Evolutionary conservation across 2,329 filamentous ascomycete species (phyloP), one percentile per base, ranked within the genome.

Genomic region (Alternaria conjuncta): DNA sequence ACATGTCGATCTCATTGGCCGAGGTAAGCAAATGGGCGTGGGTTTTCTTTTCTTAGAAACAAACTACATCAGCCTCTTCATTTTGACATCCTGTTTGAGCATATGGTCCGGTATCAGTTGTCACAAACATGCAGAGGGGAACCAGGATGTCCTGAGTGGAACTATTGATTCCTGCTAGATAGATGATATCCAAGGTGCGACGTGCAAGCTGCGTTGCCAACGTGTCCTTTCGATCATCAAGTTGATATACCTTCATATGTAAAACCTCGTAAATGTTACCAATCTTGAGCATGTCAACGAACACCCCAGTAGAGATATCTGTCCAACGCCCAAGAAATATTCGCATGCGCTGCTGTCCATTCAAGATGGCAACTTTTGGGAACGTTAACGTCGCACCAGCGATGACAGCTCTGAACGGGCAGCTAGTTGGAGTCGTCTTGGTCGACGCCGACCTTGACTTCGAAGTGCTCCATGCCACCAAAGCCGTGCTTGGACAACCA

Each of bases 401-500:
- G 18, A 11, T 23, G 15, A 20, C 41, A 26, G 15, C 15, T 44
- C 46, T 12, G 12, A 9, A 45, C 26, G 4, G 32, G 28, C 11
- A 15, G 18, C 18, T 47, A 44, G 9, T 61, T 21, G 15, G 7
- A 28, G 8, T 13, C 18, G 20, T 41, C 25, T 26, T 55, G 15
- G 32, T 64, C 63, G 20, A 71, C 64, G 4, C 75, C 73, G 15
- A 77, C 71, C 61, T 69, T 74, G 59, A 77, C 55, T 1, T 73
- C 61, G 30, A 75, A 78, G 57, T 72, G 49, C 58, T 77, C 73
- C 74, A 77, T 75, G 1, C 11, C 4, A 1, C 18, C 60, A 44
- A 77, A 78, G 11, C 76, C 75, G 28, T 61, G 61, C 2, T 59
- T 50, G 5, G 7, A 5, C 5, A 75, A 63, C 75, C 75, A 78